A percentile compares a stretch with the other conserved stretches of the same genome.
Conservation (phyloP, 1,284 basidiomycete genomes). For the Trichosporon faecale region DNA sequence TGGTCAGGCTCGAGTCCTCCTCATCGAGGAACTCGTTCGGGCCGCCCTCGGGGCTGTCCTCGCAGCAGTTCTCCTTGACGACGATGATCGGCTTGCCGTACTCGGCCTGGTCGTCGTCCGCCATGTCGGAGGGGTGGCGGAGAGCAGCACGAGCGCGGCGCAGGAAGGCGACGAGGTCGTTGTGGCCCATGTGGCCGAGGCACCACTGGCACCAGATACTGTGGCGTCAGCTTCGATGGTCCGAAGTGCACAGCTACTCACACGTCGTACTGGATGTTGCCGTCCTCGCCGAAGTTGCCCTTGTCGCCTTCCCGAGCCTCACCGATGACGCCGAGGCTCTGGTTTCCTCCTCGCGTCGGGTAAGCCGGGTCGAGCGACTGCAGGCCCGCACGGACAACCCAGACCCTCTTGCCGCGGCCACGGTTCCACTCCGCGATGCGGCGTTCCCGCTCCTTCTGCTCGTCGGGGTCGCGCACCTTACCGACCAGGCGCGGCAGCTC, state of each 20-base stretch:
- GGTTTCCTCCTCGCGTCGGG: conserved; percentile 49
- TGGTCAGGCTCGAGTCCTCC: conserved; percentile 81
- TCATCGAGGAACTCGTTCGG: conserved; percentile 67
- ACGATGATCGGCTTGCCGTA: conserved; percentile 60
- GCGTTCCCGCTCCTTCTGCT: conserved; percentile 25
- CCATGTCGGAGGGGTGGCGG: conserved; percentile 18
- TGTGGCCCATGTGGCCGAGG: conserved; percentile 72
- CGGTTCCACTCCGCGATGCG: conserved; percentile 25
- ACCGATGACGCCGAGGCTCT: conserved; percentile 40
- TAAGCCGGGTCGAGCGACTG: conserved; percentile 69
- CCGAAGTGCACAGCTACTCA: conserved; percentile 31
- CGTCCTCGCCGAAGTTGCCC: conserved; percentile 34
- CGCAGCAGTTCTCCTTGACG: conserved; percentile 88
- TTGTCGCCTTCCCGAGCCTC: conserved; percentile 31
- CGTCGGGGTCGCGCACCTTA: conserved; percentile 26
- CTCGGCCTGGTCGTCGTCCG: conserved; percentile 7
- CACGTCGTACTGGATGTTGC: conserved; percentile 45
- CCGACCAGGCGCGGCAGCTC: conserved; percentile 50
- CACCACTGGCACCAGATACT: conserved; percentile 93
- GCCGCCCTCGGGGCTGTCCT: conserved; percentile 57
- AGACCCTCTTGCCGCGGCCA: conserved; percentile 65
- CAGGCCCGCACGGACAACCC: conserved; percentile 70
- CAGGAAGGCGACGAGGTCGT: conserved; percentile 73
- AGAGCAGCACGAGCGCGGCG: conserved; percentile 57
- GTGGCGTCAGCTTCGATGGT: conserved; percentile 59